Evolutionary conservation across 2,329 filamentous ascomycete species (phyloP).

Genomic region (Scopulariopsis brevicaulis): DNA sequence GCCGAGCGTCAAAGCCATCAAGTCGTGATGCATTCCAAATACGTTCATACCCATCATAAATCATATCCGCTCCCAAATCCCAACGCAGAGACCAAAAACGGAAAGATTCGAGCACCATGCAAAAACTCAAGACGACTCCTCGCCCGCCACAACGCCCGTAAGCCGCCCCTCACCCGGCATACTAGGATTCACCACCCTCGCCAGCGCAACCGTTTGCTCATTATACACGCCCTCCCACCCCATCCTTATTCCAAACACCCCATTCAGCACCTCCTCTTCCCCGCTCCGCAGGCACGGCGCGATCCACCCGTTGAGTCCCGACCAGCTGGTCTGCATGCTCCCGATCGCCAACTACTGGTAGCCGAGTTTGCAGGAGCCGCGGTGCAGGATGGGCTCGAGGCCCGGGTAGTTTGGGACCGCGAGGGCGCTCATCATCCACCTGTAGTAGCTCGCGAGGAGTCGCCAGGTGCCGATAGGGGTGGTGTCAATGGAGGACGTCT

Average conservation of each 20-base stretch:
- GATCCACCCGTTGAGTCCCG: not conserved
- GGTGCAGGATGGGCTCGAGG: not conserved
- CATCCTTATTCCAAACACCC: not conserved
- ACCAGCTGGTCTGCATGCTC: not conserved
- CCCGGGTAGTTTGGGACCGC: not conserved
- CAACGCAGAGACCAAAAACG: too few species aligned
- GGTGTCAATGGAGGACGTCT: not conserved
- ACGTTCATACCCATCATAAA: too few species aligned
- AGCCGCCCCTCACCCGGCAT: not conserved
- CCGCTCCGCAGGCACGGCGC: not conserved
- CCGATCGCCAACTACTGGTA: not conserved
- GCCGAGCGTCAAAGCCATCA: too few species aligned
- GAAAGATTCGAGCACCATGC: not conserved
- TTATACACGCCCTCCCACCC: not conserved
- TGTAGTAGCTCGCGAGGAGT: not conserved
- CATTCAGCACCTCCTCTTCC: not conserved
- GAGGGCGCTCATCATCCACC: not conserved
- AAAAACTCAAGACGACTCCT: not conserved
- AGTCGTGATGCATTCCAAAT: too few species aligned
- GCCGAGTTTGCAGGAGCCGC: not conserved
- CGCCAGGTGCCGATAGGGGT: not conserved
- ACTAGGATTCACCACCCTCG: not conserved
- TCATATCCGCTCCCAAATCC: too few species aligned
- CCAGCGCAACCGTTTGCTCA: not conserved
- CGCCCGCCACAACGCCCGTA: not conserved